A percentile compares a stretch with the other conserved stretches of the same genome.
Conservation (phyloP, 495 filamentous ascomycete species). For the Lepraria neglecta region DNA sequence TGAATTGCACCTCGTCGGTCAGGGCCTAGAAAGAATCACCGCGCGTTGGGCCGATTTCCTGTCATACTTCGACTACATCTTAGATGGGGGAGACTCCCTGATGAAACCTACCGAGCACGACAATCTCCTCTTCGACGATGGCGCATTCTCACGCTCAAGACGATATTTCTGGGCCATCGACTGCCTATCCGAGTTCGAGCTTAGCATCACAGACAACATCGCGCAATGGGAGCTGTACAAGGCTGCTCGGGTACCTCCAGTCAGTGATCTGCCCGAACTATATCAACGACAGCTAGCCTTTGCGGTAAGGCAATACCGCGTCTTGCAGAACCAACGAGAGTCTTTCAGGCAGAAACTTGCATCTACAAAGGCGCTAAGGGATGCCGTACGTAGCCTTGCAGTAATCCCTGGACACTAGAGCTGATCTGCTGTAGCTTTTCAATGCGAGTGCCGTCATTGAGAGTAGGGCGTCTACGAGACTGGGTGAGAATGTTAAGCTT, state of each 20-base stretch:
- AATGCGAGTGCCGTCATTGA: conserved; percentile 33
- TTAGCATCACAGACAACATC: conserved; percentile 30
- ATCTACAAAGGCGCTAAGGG: conserved; percentile 28
- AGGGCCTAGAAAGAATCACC: conserved; percentile 28
- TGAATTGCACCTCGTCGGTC: conserved; percentile 26
- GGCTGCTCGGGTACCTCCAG: conserved; percentile 16
- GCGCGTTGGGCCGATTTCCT: conserved; percentile 30
- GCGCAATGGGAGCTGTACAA: conserved; percentile 29
- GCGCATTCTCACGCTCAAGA: conserved; percentile 30
- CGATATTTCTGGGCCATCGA: conserved; percentile 34
- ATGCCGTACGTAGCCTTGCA: conserved; percentile 22
- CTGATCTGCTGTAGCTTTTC: conserved; percentile 25
- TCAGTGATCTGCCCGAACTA: conserved; percentile 12
- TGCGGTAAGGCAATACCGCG: conserved; percentile 26
- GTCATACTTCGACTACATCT: conserved; percentile 30
- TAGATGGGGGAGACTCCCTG: conserved; percentile 27
- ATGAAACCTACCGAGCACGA: conserved; percentile 32
- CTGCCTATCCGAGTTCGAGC: conserved; percentile 29
- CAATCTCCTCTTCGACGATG: conserved; percentile 32
- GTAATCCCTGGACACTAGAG: neutral
- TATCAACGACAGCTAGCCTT: conserved; percentile 20
- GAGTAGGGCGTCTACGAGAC: conserved; percentile 30
- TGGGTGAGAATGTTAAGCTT: conserved; percentile 43
- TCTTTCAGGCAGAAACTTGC: conserved; percentile 30
- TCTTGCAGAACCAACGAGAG: conserved; percentile 27